These are phyloP conservation scores for Cicer yamashitae DNA, from an alignment of 306 rosid genomes.

Conservation along the genomic window DNA sequence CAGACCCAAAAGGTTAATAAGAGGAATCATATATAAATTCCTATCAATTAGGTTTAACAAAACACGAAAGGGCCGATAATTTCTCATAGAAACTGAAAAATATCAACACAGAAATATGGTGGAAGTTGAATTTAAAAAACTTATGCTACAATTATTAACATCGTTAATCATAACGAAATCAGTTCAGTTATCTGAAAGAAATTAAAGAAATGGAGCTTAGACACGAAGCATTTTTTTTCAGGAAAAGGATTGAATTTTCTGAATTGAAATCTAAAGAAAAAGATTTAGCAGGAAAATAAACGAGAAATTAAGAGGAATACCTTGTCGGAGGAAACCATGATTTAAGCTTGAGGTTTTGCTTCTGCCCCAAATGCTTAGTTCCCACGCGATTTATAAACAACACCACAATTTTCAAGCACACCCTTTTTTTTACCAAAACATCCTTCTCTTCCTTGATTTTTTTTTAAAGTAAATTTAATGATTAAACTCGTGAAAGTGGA, in stretches of 20 bases:
- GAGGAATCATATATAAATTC: neutral
- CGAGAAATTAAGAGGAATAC: conserved; percentile 25
- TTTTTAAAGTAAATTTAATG: no score
- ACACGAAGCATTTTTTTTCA: neutral
- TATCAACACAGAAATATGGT: neutral
- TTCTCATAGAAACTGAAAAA: conserved; percentile 8
- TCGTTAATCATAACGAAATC: neutral
- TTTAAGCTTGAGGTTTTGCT: neutral
- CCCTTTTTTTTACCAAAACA: neutral
- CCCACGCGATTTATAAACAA: conserved; percentile 23
- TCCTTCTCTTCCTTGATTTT: neutral
- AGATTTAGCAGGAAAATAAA: neutral
- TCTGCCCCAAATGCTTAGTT: neutral
- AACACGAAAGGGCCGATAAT: neutral
- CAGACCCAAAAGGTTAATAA: no score
- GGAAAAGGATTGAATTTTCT: neutral
- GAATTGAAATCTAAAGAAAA: neutral
- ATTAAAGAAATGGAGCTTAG: neutral
- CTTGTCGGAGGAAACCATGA: conserved; percentile 41
- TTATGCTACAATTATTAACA: neutral
- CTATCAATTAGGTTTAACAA: neutral
- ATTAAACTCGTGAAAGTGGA: no score
- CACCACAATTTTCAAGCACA: neutral
- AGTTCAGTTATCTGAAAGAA: neutral
- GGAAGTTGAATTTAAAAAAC: neutral